These are phyloP conservation scores for Lumnitzera littorea DNA, from an alignment of 345 rosid genomes.

Conservation along the genomic window DNA sequence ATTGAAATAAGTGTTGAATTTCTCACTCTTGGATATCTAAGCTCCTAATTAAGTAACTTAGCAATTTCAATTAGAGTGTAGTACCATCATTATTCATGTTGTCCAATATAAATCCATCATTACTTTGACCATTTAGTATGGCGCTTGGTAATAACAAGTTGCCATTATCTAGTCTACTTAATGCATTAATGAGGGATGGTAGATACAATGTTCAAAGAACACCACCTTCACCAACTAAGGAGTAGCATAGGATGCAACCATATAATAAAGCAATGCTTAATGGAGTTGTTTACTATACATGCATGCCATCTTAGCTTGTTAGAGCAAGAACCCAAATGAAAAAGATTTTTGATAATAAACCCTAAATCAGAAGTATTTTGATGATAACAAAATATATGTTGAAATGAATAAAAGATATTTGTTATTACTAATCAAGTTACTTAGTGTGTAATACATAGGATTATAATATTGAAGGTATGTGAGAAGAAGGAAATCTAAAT, in stretches of 20 bases:
- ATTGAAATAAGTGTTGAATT: constrained; percentile 66
- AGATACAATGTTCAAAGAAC: constrained; percentile 63
- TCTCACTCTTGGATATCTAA: constrained; percentile 52
- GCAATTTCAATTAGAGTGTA: constrained; percentile 56
- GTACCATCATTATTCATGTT: constrained; percentile 46
- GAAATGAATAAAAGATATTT: too few species aligned
- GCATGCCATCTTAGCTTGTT: too few species aligned
- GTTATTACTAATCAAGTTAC: too few species aligned
- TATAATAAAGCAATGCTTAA: constrained; percentile 54
- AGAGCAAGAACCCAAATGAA: too few species aligned
- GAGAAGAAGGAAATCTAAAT: too few species aligned
- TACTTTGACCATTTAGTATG: constrained; percentile 57
- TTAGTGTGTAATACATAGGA: too few species aligned
- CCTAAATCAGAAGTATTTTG: too few species aligned
- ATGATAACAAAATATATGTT: too few species aligned
- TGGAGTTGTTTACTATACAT: too few species aligned
- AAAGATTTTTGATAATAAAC: too few species aligned
- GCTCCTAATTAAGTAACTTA: constrained; percentile 46
- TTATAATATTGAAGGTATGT: too few species aligned
- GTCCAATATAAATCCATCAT: constrained; percentile 56
- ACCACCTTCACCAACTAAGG: constrained; percentile 58
- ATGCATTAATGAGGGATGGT: constrained; percentile 60
- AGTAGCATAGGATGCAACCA: constrained; percentile 74
- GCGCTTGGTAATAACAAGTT: constrained; percentile 48
- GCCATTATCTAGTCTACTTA: constrained; percentile 52